Percentiles rank a stretch among this genome's conserved stretches.
phyloP scores from a whole-genome alignment of 1,284 basidiomycete species.

The Naganishia albida region DNA sequence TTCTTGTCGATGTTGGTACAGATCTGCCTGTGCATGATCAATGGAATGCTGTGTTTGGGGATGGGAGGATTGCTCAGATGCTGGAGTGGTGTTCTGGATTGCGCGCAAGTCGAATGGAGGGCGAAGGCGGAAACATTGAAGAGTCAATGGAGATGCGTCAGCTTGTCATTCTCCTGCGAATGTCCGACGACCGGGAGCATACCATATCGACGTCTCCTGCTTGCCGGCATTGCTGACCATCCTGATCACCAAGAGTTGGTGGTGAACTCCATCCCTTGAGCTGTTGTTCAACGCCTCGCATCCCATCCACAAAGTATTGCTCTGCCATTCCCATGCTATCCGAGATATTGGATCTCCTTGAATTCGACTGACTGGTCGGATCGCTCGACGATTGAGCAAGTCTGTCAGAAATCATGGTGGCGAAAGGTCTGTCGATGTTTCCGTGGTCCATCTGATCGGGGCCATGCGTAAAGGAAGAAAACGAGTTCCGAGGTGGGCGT shows the following conservation, averaged over 20 bases:
- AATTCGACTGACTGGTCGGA: neutral
- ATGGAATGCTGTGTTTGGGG: constrained; percentile 9
- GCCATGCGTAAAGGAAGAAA: constrained; percentile 11
- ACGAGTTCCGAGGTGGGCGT: constrained; percentile 24
- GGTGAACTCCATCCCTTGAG: constrained; percentile 20
- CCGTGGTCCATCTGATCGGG: constrained; percentile 5
- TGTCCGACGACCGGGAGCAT: constrained; percentile 16
- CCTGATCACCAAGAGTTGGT: neutral
- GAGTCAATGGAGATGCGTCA: constrained; percentile 4
- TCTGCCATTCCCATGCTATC: constrained; percentile 15
- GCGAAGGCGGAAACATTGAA: neutral
- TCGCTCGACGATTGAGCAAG: constrained; percentile 5
- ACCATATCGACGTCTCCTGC: constrained; percentile 24
- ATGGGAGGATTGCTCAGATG: neutral
- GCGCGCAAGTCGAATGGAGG: neutral
- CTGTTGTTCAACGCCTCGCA: constrained; percentile 21
- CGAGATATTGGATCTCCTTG: constrained; percentile 14
- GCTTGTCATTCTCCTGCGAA: constrained; percentile 23
- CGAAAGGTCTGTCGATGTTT: constrained; percentile 4
- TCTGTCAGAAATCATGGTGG: constrained; percentile 16
- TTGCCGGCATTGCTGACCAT: constrained; percentile 4
- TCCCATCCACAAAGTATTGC: constrained; percentile 28
- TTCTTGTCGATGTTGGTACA: constrained; percentile 19
- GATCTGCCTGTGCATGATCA: constrained; percentile 17
- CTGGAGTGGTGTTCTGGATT: neutral